A percentile compares a stretch with the other conserved stretches of the same genome.
These are phyloP conservation scores for Cornus florida DNA, from an alignment of 148 eudicot species.

Conservation along the genomic window DNA sequence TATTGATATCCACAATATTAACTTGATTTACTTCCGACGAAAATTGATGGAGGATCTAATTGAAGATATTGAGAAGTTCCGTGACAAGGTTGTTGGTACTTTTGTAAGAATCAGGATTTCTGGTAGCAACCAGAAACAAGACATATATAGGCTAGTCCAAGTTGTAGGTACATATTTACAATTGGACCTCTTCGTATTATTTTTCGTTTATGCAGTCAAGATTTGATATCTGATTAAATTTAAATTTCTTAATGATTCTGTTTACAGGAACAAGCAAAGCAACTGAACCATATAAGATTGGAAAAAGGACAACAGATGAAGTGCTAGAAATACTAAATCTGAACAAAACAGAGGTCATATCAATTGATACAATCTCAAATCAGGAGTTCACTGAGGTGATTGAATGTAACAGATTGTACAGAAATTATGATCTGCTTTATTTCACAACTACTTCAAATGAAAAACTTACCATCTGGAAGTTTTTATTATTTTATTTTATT, in stretches of 20 bases:
- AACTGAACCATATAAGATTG: constrained; percentile 76
- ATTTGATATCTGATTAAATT: constrained; percentile 9
- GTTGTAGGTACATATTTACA: constrained; percentile 60
- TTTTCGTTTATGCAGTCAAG: background rate
- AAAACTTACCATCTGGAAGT: no score
- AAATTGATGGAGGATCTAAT: constrained; percentile 84
- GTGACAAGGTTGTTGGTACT: constrained; percentile 74
- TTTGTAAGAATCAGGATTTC: constrained; percentile 95
- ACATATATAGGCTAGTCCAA: constrained; percentile 95
- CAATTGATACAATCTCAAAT: constrained; percentile 89
- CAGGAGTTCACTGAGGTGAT: constrained; percentile 97
- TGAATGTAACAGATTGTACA: background rate
- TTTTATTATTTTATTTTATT: no score
- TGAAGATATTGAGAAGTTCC: constrained; percentile 73
- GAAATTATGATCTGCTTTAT: no score
- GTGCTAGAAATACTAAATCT: constrained; percentile 92
- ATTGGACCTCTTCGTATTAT: background rate
- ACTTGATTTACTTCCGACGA: constrained; percentile 77
- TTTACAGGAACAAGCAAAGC: constrained; percentile 78
- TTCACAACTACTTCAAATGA: no score
- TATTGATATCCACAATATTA: constrained; percentile 88
- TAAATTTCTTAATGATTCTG: constrained; percentile 21
- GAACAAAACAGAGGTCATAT: constrained; percentile 74
- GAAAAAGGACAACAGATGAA: constrained; percentile 68
- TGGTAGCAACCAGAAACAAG: constrained; percentile 86